Conservation (phyloP, 345 rosid species). For the Citropsis articulata region DNA sequence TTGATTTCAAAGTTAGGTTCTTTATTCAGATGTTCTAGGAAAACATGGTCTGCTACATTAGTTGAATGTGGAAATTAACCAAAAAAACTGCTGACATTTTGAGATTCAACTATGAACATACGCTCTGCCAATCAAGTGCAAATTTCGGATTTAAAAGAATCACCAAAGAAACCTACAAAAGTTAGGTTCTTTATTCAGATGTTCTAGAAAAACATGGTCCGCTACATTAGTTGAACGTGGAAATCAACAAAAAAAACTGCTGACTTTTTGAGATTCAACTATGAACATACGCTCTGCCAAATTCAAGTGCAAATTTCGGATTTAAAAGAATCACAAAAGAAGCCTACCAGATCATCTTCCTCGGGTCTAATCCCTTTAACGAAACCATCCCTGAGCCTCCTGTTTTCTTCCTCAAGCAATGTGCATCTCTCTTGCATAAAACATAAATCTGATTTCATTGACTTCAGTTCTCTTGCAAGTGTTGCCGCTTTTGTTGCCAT, state of each 20-base stretch:
- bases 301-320: not conserved
- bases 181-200: not conserved
- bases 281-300: not conserved
- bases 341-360: constrained; percentile 86
- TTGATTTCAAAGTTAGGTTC: not conserved
- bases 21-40: not conserved
- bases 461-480: constrained; percentile 71
- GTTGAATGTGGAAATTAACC: not conserved
- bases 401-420: constrained; percentile 84
- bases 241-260: not conserved
- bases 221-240: not conserved
- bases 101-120: too few species aligned
- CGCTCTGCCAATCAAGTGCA: too few species aligned
- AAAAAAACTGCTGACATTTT: not conserved
- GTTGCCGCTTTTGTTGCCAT: constrained; percentile 85
- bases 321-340: not conserved
- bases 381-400: constrained; percentile 77
- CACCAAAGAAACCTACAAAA: too few species aligned
- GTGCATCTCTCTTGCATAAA: constrained; percentile 74
- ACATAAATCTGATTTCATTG: constrained; percentile 63
- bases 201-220: not conserved
- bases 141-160: too few species aligned
- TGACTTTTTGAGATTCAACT: not conserved
- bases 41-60: not conserved
- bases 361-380: constrained; percentile 68